A percentile compares a stretch with the other conserved stretches of the same genome.
phyloP scores from a whole-genome alignment of 2,329 filamentous ascomycete genomes.

The Dothideomycetes sp. region DNA sequence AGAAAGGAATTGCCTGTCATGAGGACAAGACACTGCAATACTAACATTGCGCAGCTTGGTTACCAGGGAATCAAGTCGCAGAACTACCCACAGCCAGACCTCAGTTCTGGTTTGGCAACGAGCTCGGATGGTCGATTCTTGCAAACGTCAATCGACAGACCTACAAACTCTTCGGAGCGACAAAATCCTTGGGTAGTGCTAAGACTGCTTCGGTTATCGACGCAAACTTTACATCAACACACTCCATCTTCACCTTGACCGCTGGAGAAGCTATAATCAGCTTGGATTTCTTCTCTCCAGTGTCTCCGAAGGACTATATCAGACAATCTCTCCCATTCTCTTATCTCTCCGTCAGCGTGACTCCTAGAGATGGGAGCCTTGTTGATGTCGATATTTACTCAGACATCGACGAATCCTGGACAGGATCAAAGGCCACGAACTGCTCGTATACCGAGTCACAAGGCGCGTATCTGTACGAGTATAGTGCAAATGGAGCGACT shows the following conservation, averaged over 20 bases:
- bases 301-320: conserved; percentile 33
- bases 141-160: conserved; percentile 32
- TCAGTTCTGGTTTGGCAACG: conserved; percentile 37
- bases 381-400: conserved; percentile 32
- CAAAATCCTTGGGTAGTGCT: conserved; percentile 21
- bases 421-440: conserved; percentile 24
- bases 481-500: conserved; percentile 24
- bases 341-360: conserved; percentile 32
- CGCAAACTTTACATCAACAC: conserved; percentile 35
- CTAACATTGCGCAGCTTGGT: conserved; percentile 26
- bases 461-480: conserved; percentile 25
- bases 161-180: conserved; percentile 35
- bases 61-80: conserved; percentile 32
- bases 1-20: not conserved
- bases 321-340: conserved; percentile 38
- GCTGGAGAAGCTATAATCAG: conserved; percentile 29
- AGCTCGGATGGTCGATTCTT: conserved; percentile 34
- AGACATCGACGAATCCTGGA: conserved; percentile 37
- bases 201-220: conserved; percentile 27
- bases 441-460: conserved; percentile 17
- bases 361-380: not conserved
- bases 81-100: conserved; percentile 30
- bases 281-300: conserved; percentile 38
- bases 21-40: not conserved
- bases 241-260: conserved; percentile 32